These are phyloP conservation scores for Sisymbrium altissimum DNA, from an alignment of 345 rosid genomes.

Conservation along the genomic window DNA sequence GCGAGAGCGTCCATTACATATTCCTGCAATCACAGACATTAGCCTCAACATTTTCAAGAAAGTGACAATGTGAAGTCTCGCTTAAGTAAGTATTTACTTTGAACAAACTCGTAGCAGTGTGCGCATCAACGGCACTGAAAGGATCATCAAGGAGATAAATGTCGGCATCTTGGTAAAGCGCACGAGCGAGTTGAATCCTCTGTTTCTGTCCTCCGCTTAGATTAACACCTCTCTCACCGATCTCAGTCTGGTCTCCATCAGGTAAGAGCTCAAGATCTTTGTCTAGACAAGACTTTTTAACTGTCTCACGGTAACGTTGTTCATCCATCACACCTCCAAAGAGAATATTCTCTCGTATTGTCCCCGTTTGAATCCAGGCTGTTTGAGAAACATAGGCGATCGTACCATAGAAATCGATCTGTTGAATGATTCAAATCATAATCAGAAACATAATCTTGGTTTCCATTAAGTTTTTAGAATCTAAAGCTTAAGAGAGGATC, in stretches of 20 bases:
- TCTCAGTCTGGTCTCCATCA: slow-evolving; percentile 88
- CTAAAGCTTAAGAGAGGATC: not conserved
- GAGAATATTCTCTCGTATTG: slow-evolving; percentile 73
- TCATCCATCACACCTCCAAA: slow-evolving; percentile 76
- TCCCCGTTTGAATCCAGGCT: slow-evolving; percentile 97
- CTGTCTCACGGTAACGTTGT: slow-evolving; percentile 65
- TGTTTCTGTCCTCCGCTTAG: slow-evolving; percentile 98
- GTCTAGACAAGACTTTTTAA: slow-evolving; percentile 69
- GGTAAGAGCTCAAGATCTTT: slow-evolving; percentile 94
- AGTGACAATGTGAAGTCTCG: not conserved
- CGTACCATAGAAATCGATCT: slow-evolving; percentile 74
- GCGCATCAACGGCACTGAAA: slow-evolving; percentile 95
- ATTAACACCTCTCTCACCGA: slow-evolving; percentile 97
- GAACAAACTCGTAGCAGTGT: slow-evolving; percentile 85
- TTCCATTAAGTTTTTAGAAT: not conserved
- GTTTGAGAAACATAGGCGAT: slow-evolving; percentile 91
- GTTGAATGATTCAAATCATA: slow-evolving; percentile 6
- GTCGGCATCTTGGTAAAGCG: slow-evolving; percentile 90
- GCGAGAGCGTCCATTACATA: slow-evolving; percentile 76
- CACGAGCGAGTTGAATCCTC: slow-evolving; percentile 95
- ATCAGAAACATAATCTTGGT: not conserved
- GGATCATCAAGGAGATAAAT: slow-evolving; percentile 93
- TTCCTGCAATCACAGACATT: slow-evolving; percentile 53
- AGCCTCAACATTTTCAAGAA: not conserved
- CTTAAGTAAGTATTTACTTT: slow-evolving; percentile 45